Conservation (phyloP, 1,139 yeast species). For the Pneumocystis carinii region DNA sequence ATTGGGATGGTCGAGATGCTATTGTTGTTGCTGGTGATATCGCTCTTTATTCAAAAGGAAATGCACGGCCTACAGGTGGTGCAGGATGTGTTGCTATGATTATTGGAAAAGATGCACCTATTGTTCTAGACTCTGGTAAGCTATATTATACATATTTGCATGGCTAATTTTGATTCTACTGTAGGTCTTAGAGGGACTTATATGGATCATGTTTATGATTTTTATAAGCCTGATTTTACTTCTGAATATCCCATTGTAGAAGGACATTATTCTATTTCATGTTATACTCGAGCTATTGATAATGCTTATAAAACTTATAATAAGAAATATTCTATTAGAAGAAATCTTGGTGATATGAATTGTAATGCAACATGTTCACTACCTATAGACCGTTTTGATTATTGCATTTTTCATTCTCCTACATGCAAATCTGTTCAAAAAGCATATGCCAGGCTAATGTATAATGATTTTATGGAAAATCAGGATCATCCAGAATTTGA, state of each 20-base stretch:
- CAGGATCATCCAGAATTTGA: constrained; percentile 46
- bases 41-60: constrained; percentile 92
- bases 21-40: constrained; percentile 95
- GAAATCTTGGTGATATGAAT: constrained; percentile 13
- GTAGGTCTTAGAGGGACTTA: constrained; percentile 32
- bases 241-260: constrained; percentile 95
- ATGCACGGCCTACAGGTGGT: constrained; percentile 99
- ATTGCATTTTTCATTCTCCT: constrained; percentile 96
- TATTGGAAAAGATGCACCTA: constrained; percentile 96
- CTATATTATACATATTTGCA: constrained; percentile 71
- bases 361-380: constrained; percentile 17
- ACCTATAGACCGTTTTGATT: constrained; percentile 61
- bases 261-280: constrained; percentile 86
- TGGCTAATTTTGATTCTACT: constrained; percentile 68
- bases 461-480: constrained; percentile 68
- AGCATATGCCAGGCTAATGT: constrained; percentile 81
- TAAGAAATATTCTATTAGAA: constrained; percentile 48
- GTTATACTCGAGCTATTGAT: constrained; percentile 91
- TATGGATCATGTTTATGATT: constrained; percentile 24
- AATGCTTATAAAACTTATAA: constrained; percentile 71
- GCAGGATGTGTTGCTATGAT: constrained; percentile 92
- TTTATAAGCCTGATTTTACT: constrained; percentile 69
- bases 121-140: constrained; percentile 61
- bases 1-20: constrained; percentile 99
- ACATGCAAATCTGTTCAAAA: constrained; percentile 90